Evolutionary conservation across 2,329 filamentous ascomycete species (phyloP).

Genomic region (Ophiostoma sp.): DNA sequence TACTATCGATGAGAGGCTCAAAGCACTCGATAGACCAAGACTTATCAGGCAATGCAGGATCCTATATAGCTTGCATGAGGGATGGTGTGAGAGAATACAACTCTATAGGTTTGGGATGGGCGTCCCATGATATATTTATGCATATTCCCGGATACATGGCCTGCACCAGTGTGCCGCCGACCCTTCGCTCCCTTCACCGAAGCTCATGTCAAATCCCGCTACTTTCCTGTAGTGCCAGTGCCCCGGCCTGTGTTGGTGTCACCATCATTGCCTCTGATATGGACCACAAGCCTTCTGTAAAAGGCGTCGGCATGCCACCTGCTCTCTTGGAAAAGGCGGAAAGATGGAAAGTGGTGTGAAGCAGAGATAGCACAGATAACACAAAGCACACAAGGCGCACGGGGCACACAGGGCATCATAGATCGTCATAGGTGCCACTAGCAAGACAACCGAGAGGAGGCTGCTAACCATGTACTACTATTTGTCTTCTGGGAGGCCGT

Average conservation of each 20-base stretch:
- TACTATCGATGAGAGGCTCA: background rate
- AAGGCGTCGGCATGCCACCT: slow-evolving; percentile 4
- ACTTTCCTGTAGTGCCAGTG: background rate
- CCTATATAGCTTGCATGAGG: background rate
- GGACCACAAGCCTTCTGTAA: background rate
- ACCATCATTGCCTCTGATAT: background rate
- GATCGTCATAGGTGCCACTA: background rate
- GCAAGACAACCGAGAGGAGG: background rate
- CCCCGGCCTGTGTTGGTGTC: background rate
- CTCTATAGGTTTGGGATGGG: background rate
- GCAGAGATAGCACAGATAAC: background rate
- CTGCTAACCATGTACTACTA: too few species aligned
- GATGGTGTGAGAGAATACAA: background rate
- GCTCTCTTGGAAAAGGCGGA: background rate
- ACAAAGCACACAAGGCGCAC: background rate
- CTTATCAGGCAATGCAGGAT: background rate
- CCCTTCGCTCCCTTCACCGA: background rate
- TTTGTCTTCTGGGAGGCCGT: too few species aligned
- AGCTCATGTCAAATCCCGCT: background rate
- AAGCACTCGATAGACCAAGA: background rate
- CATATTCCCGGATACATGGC: background rate
- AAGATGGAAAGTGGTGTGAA: slow-evolving; percentile 6
- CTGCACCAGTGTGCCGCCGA: background rate
- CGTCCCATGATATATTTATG: slow-evolving; percentile 4
- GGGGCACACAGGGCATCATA: background rate